Base-by-base conservation (phyloP, 805 yeast species). In the Hanseniaspora thailandica region DNA sequence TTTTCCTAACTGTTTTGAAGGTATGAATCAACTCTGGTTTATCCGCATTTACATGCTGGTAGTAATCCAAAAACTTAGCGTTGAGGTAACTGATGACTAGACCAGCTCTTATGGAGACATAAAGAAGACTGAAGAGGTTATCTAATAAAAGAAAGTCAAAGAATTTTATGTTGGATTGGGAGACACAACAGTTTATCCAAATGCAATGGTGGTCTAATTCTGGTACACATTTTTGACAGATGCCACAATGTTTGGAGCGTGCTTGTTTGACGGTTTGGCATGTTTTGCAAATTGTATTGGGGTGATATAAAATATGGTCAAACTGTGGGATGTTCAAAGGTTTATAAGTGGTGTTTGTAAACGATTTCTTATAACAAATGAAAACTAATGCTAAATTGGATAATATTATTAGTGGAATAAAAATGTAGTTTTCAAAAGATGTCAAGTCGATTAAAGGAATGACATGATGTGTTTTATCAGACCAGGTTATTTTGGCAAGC, bases 171-270 rank as follows among this genome's bases (percentile, higher is more conserved):
- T 86, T 86, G 45, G 75, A 71, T 57, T 71, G 69, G 0, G 94
- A 95, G 43, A 86, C 75, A 63, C 95, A 86, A 60, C 80, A 84
- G 61, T 84, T 82, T 46, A 85, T 64, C 79, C 85, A 80, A 35
- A 76, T 62, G 60, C 90, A 83, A 63, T 83, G 89, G 62, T 83
- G 90, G 60, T 86, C 96, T 59, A 78, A 82, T 46, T 75, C 60
- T 10, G 76, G 64, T 5, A 84, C 71, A 62, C 96, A 86, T 2
- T 66, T 63, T 52, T 76, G 76, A 64, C 95, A 86, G 5, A 74
- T 71, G 5, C 76, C 71, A 61, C 95, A 86, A 67, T 86, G 95
- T 56, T 82, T 80, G 0, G 93, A 72, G 38, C 95, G 67, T 0
- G 88, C 83, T 0, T 84, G 81, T 58, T 88, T 72, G 72, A 79